A percentile compares a stretch with the other conserved stretches of the same genome.
Conservation (phyloP, 306 rosid genomes). For the Hippophae rhamnoides region DNA sequence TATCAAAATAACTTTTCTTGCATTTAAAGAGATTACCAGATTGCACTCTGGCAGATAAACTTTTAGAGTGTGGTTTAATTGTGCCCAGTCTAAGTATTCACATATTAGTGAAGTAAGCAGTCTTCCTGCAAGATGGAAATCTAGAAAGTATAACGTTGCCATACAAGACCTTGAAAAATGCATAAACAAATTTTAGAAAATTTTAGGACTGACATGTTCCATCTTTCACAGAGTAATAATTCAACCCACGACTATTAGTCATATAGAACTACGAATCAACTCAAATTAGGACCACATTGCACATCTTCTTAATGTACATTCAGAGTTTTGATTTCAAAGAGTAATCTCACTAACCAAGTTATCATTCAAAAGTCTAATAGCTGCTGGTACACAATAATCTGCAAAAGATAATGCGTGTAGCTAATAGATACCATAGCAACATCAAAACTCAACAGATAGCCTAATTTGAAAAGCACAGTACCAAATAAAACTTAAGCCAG, state of each 20-base stretch:
- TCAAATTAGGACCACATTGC: no score
- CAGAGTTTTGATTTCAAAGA: not conserved
- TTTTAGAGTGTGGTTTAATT: constrained; percentile 22
- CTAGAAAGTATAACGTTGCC: not conserved
- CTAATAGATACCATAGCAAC: not conserved
- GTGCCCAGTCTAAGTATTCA: constrained; percentile 94
- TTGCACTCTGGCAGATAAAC: constrained; percentile 96
- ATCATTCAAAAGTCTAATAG: not conserved
- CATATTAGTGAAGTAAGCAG: constrained; percentile 82
- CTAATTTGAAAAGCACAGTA: constrained; percentile 1
- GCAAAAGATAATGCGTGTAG: not conserved
- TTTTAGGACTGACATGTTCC: no score
- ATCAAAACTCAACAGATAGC: not conserved
- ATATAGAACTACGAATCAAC: no score
- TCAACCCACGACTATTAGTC: no score
- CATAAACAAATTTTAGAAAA: no score
- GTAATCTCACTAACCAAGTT: not conserved
- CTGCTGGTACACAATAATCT: not conserved
- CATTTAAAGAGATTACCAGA: constrained; percentile 42
- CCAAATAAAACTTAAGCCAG: not conserved
- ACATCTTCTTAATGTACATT: not conserved
- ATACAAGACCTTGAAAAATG: not conserved
- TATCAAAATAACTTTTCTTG: not conserved
- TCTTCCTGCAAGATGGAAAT: constrained; percentile 56
- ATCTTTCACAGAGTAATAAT: no score